These are phyloP conservation scores for Saccharum spontaneum DNA, from an alignment of 176 grass and related monocot species.

Conservation along the genomic window DNA sequence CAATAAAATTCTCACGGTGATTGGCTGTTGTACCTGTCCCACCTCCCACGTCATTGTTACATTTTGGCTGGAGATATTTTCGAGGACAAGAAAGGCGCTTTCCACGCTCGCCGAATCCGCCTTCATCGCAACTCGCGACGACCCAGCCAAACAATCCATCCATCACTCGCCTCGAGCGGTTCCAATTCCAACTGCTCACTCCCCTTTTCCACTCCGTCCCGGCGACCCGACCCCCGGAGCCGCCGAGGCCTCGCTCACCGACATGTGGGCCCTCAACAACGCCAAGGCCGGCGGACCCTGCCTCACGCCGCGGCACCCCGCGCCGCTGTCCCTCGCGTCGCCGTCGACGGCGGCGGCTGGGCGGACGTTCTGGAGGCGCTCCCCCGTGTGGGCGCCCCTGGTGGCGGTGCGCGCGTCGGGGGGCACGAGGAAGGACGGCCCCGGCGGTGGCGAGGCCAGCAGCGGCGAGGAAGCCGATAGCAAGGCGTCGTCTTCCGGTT, in stretches of 20 bases:
- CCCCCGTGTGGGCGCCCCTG: constrained; percentile 26
- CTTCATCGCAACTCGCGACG: constrained; percentile 6
- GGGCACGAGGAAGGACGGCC: constrained; percentile 32
- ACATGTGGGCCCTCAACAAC: constrained; percentile 70
- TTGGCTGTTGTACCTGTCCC: no score
- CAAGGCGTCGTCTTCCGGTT: constrained; percentile 52
- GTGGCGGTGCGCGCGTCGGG: constrained; percentile 58
- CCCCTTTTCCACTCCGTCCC: constrained; percentile 17
- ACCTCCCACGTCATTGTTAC: neutral
- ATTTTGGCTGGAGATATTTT: neutral
- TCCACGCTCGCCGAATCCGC: neutral
- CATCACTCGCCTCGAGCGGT: constrained; percentile 15
- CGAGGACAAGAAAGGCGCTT: constrained; percentile 5
- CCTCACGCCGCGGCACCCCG: constrained; percentile 34
- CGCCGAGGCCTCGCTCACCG: constrained; percentile 24
- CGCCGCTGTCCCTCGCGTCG: constrained; percentile 1
- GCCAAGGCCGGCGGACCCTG: constrained; percentile 49
- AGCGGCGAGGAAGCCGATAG: constrained; percentile 36
- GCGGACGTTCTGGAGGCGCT: constrained; percentile 35
- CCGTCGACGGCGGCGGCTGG: constrained; percentile 9
- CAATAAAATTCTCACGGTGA: no score
- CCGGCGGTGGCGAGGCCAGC: constrained; percentile 14
- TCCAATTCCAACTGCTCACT: neutral
- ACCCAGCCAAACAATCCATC: neutral
- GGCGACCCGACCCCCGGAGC: neutral